Percentiles rank a stretch among this genome's conserved stretches.
phyloP scores from a whole-genome alignment of 2,329 filamentous ascomycete species.

The Exophiala sp. region DNA sequence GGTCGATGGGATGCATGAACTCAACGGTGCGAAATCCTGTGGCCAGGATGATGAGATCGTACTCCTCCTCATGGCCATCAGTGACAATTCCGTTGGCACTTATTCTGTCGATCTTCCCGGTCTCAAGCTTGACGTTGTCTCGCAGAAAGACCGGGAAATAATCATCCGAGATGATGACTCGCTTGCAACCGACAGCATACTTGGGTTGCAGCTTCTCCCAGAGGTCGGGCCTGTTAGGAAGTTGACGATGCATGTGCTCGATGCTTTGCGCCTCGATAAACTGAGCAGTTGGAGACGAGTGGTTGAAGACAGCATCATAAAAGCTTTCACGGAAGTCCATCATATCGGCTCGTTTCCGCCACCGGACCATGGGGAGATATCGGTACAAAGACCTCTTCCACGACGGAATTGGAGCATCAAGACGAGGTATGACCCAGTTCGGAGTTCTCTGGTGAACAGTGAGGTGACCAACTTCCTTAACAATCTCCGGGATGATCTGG shows the following conservation, averaged over 20 bases:
- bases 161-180: conserved; percentile 50
- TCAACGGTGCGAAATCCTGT: conserved; percentile 56
- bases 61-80: conserved; percentile 40
- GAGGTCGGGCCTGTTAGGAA: conserved; percentile 47
- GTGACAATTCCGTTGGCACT: conserved; percentile 45
- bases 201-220: conserved; percentile 50
- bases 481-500: conserved; percentile 55
- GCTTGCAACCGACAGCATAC: conserved; percentile 41
- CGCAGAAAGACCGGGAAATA: conserved; percentile 48
- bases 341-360: conserved; percentile 43
- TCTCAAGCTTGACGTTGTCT: conserved; percentile 49
- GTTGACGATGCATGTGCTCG: conserved; percentile 41
- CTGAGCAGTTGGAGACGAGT: conserved; percentile 38
- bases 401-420: conserved; percentile 44
- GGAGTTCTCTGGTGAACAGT: conserved; percentile 54
- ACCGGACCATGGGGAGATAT: conserved; percentile 48
- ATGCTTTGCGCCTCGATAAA: conserved; percentile 37
- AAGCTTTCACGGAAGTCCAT: conserved; percentile 54
- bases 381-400: conserved; percentile 41
- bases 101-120: conserved; percentile 43
- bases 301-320: conserved; percentile 40
- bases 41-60: conserved; percentile 53
- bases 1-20: conserved; percentile 53
- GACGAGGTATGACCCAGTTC: conserved; percentile 54
- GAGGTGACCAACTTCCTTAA: conserved; percentile 45